These are phyloP conservation scores for Alternaria longipes DNA, from an alignment of 2,329 filamentous ascomycete genomes.

Conservation along the genomic window DNA sequence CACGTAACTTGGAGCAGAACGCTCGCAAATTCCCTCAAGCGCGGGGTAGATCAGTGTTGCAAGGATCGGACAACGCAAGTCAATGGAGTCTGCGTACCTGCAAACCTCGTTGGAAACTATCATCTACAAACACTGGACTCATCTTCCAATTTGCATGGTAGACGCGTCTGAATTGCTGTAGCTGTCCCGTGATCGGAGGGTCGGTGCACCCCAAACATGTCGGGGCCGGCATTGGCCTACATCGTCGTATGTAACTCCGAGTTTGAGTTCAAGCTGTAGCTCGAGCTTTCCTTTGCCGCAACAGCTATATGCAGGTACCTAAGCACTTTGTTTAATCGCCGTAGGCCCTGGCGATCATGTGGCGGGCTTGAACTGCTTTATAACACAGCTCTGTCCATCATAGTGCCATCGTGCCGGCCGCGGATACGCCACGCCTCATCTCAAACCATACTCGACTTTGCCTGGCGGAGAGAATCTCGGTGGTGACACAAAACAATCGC, in stretches of 20 bases:
- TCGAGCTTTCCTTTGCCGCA: constrained; percentile 9
- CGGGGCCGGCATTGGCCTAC: constrained; percentile 14
- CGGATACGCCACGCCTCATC: constrained; percentile 41
- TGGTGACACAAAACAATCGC: constrained; percentile 36
- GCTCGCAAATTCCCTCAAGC: constrained; percentile 35
- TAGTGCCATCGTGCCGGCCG: constrained; percentile 43
- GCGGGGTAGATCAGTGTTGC: constrained; percentile 14
- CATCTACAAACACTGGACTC: neutral
- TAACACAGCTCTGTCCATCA: constrained; percentile 25
- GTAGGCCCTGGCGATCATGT: constrained; percentile 37
- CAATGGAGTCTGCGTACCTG: neutral
- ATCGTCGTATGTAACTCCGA: constrained; percentile 14
- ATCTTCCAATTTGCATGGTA: neutral
- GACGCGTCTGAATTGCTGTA: neutral
- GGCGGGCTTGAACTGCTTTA: constrained; percentile 10
- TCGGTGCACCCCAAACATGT: constrained; percentile 1
- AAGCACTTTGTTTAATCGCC: constrained; percentile 21
- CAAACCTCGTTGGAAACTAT: neutral
- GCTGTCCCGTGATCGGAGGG: constrained; percentile 17
- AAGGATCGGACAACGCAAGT: neutral
- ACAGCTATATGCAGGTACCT: constrained; percentile 42
- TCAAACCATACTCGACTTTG: constrained; percentile 32
- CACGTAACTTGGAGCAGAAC: constrained; percentile 16
- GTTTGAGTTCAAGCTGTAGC: constrained; percentile 21
- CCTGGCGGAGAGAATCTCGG: constrained; percentile 39